phyloP scores from a whole-genome alignment of 345 rosid genomes.

The Salix arbutifolia region DNA sequence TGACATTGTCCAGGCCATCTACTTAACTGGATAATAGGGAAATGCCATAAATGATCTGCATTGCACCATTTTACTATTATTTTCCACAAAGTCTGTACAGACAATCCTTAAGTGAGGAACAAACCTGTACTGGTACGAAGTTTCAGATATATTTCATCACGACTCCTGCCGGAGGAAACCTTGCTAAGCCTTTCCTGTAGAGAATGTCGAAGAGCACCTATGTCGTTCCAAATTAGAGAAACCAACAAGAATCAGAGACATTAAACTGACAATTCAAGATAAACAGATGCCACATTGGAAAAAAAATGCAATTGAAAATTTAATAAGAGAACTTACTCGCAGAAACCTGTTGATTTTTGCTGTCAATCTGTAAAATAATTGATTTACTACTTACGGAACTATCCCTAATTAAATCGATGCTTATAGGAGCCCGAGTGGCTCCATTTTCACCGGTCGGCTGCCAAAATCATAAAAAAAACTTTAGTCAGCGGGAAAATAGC shows the following conservation, averaged over 20 bases:
- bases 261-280: neutral
- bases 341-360: constrained; percentile 86
- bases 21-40: neutral
- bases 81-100: neutral
- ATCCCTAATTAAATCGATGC: constrained; percentile 66
- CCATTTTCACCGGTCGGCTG: constrained; percentile 99
- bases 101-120: neutral
- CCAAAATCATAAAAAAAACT: constrained; percentile 5
- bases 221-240: constrained; percentile 13
- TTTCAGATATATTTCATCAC: constrained; percentile 85
- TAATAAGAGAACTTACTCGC: constrained; percentile 56
- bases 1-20: neutral
- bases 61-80: neutral
- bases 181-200: constrained; percentile 89
- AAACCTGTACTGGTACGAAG: constrained; percentile 90
- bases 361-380: constrained; percentile 77
- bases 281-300: neutral
- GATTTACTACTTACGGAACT: constrained; percentile 70
- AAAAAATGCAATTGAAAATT: neutral
- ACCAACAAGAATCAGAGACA: constrained; percentile 19
- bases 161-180: constrained; percentile 72
- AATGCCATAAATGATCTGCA: neutral
- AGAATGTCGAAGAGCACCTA: constrained; percentile 90
- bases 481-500: neutral
- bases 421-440: constrained; percentile 94